A percentile compares a stretch with the other conserved stretches of the same genome.
These are phyloP conservation scores for Neostapfia colusana DNA, from an alignment of 176 grass and related monocot species.

Conservation along the genomic window DNA sequence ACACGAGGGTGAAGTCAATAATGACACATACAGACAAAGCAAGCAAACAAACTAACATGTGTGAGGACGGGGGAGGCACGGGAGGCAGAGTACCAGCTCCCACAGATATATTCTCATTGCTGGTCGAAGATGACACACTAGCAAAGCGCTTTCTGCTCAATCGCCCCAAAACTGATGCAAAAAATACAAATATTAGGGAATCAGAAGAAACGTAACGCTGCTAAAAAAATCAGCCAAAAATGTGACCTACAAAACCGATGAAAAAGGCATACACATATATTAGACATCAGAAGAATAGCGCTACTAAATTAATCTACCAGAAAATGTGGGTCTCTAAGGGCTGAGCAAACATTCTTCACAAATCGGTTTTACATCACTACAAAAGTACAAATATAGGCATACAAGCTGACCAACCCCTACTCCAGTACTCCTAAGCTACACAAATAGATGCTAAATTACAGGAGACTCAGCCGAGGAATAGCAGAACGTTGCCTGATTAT, in stretches of 20 bases:
- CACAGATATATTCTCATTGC: conserved; percentile 49
- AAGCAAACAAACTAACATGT: conserved; percentile 45
- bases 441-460: background rate
- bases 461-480: background rate
- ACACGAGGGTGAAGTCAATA: background rate
- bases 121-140: conserved; percentile 66
- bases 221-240: background rate
- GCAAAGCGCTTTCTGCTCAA: conserved; percentile 59
- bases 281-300: conserved; percentile 11
- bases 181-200: background rate
- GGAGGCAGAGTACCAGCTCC: conserved; percentile 53
- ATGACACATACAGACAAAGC: background rate
- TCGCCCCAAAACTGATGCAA: conserved; percentile 44
- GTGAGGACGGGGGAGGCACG: conserved; percentile 46
- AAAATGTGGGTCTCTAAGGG: background rate
- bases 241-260: conserved; percentile 31
- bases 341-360: background rate
- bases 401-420: conserved; percentile 1
- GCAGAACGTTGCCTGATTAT: background rate
- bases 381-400: background rate
- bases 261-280: background rate
- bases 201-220: conserved; percentile 8
- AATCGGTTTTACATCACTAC: background rate
- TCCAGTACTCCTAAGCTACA: background rate
- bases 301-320: background rate